A percentile compares a stretch with the other conserved stretches of the same genome.
Conservation (phyloP, 2,329 filamentous ascomycete species). For the Aspergillus melleus region DNA sequence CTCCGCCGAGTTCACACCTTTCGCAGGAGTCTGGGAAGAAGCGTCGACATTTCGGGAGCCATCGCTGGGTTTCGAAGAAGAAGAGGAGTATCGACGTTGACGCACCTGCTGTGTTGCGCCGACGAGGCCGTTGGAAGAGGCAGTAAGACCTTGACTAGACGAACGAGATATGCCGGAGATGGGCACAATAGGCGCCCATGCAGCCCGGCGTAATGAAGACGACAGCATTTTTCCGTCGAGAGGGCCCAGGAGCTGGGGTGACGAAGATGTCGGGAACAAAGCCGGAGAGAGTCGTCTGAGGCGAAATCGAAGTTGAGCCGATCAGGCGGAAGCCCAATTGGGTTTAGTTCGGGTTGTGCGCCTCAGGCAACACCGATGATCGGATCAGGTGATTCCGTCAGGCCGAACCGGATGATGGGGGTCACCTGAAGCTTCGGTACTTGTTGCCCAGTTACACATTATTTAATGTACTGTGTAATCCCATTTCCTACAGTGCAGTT, state of each 20-base stretch:
- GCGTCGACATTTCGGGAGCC: constrained; percentile 44
- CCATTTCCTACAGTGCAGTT: too few species aligned
- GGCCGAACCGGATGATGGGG: background rate
- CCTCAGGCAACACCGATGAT: constrained; percentile 23
- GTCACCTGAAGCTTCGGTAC: too few species aligned
- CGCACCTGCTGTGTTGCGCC: constrained; percentile 38
- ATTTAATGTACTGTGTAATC: background rate
- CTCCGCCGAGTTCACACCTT: constrained; percentile 39
- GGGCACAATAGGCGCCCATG: constrained; percentile 37
- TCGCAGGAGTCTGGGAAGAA: constrained; percentile 39
- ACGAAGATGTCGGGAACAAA: constrained; percentile 28
- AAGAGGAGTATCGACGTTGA: constrained; percentile 50
- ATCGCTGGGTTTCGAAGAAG: constrained; percentile 51
- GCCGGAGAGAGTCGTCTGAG: constrained; percentile 24
- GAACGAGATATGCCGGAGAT: constrained; percentile 35
- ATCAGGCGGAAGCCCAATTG: constrained; percentile 35
- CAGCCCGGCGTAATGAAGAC: constrained; percentile 47
- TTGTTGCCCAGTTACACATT: too few species aligned
- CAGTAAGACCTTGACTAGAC: constrained; percentile 30
- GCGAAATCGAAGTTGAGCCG: constrained; percentile 38
- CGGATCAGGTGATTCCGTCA: constrained; percentile 10
- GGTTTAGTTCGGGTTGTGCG: constrained; percentile 20
- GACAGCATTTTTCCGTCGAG: constrained; percentile 41
- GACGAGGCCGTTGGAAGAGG: constrained; percentile 32
- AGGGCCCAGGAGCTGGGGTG: constrained; percentile 27